Conservation (phyloP, 306 rosid genomes). For the Datisca glomerata region DNA sequence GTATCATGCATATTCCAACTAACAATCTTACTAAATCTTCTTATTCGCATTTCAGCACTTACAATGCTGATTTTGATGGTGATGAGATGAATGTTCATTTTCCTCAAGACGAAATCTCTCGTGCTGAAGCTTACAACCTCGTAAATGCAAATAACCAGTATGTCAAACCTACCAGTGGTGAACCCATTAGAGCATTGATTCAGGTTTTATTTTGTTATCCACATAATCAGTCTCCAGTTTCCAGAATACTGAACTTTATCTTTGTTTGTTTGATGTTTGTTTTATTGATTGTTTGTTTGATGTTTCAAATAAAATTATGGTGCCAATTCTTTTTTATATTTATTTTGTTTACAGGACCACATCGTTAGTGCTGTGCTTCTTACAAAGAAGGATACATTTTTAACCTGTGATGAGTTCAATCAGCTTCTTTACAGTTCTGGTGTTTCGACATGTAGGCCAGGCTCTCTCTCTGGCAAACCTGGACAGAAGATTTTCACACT, state of each 20-base stretch:
- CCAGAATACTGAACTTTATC: neutral
- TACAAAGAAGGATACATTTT: conserved; percentile 75
- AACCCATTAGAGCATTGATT: conserved; percentile 85
- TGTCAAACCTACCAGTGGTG: conserved; percentile 97
- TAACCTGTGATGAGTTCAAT: conserved; percentile 49
- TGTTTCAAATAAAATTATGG: neutral
- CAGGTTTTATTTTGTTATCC: conserved; percentile 37
- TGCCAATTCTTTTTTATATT: neutral
- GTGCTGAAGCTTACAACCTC: conserved; percentile 89
- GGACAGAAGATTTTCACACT: conserved; percentile 42
- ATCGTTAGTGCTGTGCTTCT: conserved; percentile 88
- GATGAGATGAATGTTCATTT: conserved; percentile 97
- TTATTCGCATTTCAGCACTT: conserved; percentile 43
- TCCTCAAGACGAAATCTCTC: conserved; percentile 97
- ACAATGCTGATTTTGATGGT: conserved; percentile 97
- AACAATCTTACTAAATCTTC: conserved; percentile 1
- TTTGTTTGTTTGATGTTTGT: conserved; percentile 1
- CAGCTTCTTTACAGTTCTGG: conserved; percentile 87
- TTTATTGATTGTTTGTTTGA: conserved; percentile 3
- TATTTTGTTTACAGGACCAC: conserved; percentile 61
- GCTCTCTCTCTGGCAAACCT: conserved; percentile 29
- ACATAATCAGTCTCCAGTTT: neutral
- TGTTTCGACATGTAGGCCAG: conserved; percentile 33
- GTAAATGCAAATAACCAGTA: conserved; percentile 94
- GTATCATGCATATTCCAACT: conserved; percentile 9